Evolutionary conservation across 495 filamentous ascomycete species (phyloP).

Genomic region (Daldinia caldariorum): DNA sequence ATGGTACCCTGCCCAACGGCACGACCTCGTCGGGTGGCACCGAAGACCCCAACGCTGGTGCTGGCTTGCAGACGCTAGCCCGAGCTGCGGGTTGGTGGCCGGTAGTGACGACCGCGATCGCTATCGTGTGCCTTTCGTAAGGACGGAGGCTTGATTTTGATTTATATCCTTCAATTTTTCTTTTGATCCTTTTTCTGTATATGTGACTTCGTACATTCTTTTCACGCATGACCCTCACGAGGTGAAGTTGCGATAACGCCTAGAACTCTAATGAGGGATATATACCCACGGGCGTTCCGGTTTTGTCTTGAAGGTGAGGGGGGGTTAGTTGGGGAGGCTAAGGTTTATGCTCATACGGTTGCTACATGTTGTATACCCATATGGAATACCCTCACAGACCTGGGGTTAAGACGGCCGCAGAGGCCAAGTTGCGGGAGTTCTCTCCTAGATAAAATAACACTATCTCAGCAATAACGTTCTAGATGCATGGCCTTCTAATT

Average conservation of each 20-base stretch:
- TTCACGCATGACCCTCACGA: not conserved
- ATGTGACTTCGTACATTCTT: conserved; percentile 9
- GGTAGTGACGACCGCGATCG: conserved; percentile 63
- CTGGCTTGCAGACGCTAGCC: conserved; percentile 50
- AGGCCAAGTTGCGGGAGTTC: not conserved
- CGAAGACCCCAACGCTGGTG: conserved; percentile 54
- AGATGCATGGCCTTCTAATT: not conserved
- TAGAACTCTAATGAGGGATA: conserved; percentile 15
- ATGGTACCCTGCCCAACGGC: conserved; percentile 86
- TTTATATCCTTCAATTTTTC: not conserved
- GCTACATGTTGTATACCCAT: not conserved
- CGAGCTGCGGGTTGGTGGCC: conserved; percentile 69
- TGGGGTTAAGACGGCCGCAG: not conserved
- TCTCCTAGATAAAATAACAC: not conserved
- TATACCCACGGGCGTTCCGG: conserved; percentile 27
- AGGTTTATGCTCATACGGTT: not conserved
- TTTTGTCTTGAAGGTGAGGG: conserved; percentile 1
- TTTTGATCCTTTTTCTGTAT: too few relatives aligned
- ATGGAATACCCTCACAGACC: not conserved
- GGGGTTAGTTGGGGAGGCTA: not conserved
- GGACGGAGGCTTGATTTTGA: not conserved
- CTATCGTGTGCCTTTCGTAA: conserved; percentile 50
- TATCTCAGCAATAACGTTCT: not conserved
- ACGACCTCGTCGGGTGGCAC: conserved; percentile 73
- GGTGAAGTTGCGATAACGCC: conserved; percentile 8